These are phyloP conservation scores for Coniophora puteana DNA, from an alignment of 1,284 basidiomycete genomes.

Conservation along the genomic window DNA sequence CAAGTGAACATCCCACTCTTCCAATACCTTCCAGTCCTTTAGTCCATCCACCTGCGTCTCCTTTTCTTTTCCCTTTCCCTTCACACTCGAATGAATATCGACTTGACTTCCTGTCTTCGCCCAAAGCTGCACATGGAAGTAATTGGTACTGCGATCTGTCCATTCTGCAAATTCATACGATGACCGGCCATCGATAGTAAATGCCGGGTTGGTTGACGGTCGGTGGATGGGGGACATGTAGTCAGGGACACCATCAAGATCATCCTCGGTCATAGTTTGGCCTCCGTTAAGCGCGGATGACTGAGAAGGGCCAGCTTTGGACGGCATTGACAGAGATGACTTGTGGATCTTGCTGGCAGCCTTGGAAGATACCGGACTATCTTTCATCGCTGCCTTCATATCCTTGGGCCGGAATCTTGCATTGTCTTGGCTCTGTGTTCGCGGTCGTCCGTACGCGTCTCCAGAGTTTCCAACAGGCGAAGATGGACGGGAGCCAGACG, in stretches of 20 bases:
- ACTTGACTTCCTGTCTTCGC: constrained; percentile 32
- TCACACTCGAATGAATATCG: constrained; percentile 6
- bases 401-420: neutral
- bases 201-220: constrained; percentile 76
- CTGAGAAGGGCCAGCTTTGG: constrained; percentile 14
- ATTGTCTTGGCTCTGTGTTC: too few relatives aligned
- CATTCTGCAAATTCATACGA: constrained; percentile 42
- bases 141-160: constrained; percentile 45
- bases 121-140: constrained; percentile 57
- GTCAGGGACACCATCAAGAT: constrained; percentile 37
- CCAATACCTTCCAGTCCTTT: constrained; percentile 58
- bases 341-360: constrained; percentile 21
- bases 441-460: too few relatives aligned
- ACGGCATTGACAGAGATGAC: constrained; percentile 20
- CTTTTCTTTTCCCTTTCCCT: constrained; percentile 46
- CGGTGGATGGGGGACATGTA: constrained; percentile 69
- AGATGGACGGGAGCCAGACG: constrained; percentile 19
- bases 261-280: constrained; percentile 9
- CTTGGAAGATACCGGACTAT: too few relatives aligned
- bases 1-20: constrained; percentile 67
- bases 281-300: constrained; percentile 16
- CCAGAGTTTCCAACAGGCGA: constrained; percentile 1
- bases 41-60: constrained; percentile 19
- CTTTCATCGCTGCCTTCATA: constrained; percentile 16
- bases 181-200: constrained; percentile 49